Conservation (phyloP, 306 rosid genomes). For the Quercus variabilis region DNA sequence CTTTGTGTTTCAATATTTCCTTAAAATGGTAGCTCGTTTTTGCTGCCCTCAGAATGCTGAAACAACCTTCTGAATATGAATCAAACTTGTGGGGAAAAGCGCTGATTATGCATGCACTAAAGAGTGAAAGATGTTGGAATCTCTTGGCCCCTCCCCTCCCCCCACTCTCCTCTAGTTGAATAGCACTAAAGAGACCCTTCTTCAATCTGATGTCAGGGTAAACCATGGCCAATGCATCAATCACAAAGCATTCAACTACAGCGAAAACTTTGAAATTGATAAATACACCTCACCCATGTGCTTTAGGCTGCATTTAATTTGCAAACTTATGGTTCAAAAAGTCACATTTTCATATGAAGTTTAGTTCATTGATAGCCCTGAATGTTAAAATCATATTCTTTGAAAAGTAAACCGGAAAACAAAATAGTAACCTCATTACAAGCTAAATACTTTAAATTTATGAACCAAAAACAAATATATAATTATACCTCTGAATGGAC, state of each 20-base stretch:
- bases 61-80: not conserved
- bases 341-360: no score
- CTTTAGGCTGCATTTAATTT: no score
- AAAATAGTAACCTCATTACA: no score
- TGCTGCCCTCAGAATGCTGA: not conserved
- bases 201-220: constrained; percentile 34
- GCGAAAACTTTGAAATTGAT: not conserved
- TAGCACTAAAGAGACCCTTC: constrained; percentile 33
- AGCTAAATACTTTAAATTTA: no score
- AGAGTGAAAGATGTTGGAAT: not conserved
- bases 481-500: no score
- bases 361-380: no score
- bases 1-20: not conserved
- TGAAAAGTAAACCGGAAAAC: no score
- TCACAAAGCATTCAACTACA: constrained; percentile 47
- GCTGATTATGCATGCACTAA: not conserved
- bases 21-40: not conserved
- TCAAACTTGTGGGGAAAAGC: not conserved
- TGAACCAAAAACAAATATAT: no score
- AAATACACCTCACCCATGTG: no score
- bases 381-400: no score
- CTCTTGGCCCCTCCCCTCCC: constrained; percentile 25
- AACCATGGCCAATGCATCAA: constrained; percentile 47
- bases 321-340: no score
- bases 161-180: not conserved